These are phyloP conservation scores for Pseudonitzschia delicatissima DNA, from an alignment of 108 stramenopile genomes.

Conservation along the genomic window DNA sequence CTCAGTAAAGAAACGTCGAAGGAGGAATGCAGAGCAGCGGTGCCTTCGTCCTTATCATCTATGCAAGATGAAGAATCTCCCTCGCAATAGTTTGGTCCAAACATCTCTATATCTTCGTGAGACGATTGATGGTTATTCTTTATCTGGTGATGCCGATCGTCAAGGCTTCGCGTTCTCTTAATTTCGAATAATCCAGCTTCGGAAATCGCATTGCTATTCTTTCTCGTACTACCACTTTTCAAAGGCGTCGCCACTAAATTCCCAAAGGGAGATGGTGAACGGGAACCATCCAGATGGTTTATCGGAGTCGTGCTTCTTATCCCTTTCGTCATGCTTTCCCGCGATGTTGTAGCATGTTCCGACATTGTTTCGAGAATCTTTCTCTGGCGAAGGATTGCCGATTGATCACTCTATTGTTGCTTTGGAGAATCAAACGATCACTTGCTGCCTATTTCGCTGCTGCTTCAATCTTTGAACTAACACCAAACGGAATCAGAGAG, in stretches of 20 bases:
- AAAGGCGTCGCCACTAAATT: neutral
- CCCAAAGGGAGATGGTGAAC: constrained; percentile 2
- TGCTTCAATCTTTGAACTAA: too few species aligned
- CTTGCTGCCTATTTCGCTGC: too few species aligned
- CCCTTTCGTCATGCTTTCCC: too few species aligned
- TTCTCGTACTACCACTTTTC: constrained; percentile 7
- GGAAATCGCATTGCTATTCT: neutral
- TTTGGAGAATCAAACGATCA: too few species aligned
- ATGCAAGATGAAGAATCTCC: neutral
- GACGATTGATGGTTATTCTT: neutral
- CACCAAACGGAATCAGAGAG: too few species aligned
- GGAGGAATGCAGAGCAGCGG: constrained; percentile 31
- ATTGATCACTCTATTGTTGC: too few species aligned
- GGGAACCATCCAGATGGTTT: neutral
- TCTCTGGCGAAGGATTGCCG: too few species aligned
- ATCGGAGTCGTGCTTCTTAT: neutral
- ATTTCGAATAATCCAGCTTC: constrained; percentile 16
- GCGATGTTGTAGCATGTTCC: too few species aligned
- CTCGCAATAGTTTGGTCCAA: neutral
- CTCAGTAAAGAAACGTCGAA: constrained; percentile 30
- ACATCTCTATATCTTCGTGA: constrained; percentile 7
- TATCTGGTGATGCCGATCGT: constrained; percentile 17
- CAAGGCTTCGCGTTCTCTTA: constrained; percentile 23
- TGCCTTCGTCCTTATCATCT: neutral
- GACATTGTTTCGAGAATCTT: too few species aligned